These are phyloP conservation scores for Cordyceps cateniannulata DNA, from an alignment of 2,329 filamentous ascomycete species.

Conservation along the genomic window DNA sequence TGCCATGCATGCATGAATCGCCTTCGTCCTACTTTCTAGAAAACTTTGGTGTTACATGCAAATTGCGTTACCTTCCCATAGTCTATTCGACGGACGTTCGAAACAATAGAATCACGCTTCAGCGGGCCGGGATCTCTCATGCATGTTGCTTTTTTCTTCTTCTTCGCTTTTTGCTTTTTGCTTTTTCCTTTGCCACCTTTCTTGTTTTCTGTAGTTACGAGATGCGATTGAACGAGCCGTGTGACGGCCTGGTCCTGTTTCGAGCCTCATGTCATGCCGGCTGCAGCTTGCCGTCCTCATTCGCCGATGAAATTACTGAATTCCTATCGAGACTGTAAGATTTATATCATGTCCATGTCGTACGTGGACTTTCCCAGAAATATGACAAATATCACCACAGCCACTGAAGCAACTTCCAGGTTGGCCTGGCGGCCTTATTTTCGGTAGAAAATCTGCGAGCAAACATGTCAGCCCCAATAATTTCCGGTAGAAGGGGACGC, in stretches of 20 bases:
- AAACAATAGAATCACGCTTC: background rate
- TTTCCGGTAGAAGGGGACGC: background rate
- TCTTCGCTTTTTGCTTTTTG: too few species aligned
- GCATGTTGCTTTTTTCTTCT: background rate
- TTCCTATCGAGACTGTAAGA: background rate
- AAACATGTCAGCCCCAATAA: conserved; percentile 17
- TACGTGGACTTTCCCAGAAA: background rate
- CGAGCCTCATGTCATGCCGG: background rate
- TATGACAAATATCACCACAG: background rate
- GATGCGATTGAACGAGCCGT: background rate
- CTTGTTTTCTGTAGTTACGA: background rate
- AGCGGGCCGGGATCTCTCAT: background rate
- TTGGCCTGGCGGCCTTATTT: conserved; percentile 31
- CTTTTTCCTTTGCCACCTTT: background rate
- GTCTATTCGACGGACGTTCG: background rate
- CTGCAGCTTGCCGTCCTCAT: background rate
- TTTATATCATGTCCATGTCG: background rate
- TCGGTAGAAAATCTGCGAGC: conserved; percentile 47
- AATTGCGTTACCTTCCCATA: background rate
- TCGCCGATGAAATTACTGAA: background rate
- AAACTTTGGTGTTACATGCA: background rate
- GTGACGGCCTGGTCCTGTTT: background rate
- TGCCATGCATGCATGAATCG: background rate
- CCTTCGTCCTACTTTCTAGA: conserved; percentile 8
- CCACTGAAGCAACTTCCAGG: background rate